These are phyloP conservation scores for Porogramme epimiltina DNA, from an alignment of 1,284 basidiomycete species.

Conservation along the genomic window DNA sequence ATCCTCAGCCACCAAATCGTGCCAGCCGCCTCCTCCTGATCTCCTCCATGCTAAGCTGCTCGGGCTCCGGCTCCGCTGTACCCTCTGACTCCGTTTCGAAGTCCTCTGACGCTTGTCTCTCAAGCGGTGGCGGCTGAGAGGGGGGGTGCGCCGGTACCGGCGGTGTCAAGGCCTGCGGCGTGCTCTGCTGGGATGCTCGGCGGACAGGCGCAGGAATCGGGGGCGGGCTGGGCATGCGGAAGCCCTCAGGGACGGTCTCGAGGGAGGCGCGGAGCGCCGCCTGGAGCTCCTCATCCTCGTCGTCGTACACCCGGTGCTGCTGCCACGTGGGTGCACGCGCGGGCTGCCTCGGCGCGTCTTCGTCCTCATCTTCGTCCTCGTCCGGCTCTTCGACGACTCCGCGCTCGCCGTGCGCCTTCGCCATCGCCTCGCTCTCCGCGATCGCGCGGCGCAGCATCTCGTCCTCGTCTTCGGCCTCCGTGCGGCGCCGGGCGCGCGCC, in stretches of 20 bases:
- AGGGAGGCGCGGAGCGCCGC: constrained; percentile 85
- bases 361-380: constrained; percentile 32
- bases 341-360: constrained; percentile 23
- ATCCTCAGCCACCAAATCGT: constrained; percentile 59
- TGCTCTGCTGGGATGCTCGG: constrained; percentile 7
- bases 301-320: constrained; percentile 65
- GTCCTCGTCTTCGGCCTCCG: constrained; percentile 50
- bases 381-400: constrained; percentile 23
- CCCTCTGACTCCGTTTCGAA: constrained; percentile 33
- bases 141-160: constrained; percentile 1
- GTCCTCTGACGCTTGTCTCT: constrained; percentile 19
- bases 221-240: constrained; percentile 37
- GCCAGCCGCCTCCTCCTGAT: constrained; percentile 77
- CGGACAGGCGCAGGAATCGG: constrained; percentile 18
- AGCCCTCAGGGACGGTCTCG: constrained; percentile 63
- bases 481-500: constrained; percentile 17
- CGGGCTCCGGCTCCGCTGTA: constrained; percentile 30
- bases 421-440: constrained; percentile 61
- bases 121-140: constrained; percentile 18
- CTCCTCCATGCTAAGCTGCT: constrained; percentile 67
- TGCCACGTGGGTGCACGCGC: constrained; percentile 19
- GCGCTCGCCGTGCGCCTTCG: constrained; percentile 21
- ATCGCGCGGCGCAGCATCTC: constrained; percentile 65
- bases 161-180: constrained; percentile 8
- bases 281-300: constrained; percentile 84